phyloP scores from a whole-genome alignment of 805 yeast genomes.

The Lachancea waltii region DNA sequence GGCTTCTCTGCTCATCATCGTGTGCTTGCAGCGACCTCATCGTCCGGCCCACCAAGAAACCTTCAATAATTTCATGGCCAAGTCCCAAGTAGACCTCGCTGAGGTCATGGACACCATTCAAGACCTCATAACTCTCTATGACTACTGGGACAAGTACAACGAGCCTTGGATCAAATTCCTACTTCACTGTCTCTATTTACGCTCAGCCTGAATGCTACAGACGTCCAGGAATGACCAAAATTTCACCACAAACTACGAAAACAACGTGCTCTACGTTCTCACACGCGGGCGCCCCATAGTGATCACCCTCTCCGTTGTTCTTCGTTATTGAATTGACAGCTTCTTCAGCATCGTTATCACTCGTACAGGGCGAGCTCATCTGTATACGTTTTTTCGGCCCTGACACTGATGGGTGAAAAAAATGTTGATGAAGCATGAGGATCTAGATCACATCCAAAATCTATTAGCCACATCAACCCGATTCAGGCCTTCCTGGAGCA shows the following conservation, averaged over 20 bases:
- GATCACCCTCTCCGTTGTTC: no score
- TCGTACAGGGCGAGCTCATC: background rate
- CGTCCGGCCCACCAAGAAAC: constrained; percentile 14
- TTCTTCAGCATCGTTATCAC: no score
- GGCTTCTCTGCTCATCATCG: constrained; percentile 72
- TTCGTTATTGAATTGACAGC: no score
- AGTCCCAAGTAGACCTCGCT: constrained; percentile 68
- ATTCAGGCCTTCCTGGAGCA: no score
- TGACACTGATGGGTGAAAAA: background rate
- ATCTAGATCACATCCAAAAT: background rate
- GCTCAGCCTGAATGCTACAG: constrained; percentile 5
- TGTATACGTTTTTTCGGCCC: background rate
- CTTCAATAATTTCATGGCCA: constrained; percentile 50
- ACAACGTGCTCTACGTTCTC: no score
- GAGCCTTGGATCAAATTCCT: constrained; percentile 48
- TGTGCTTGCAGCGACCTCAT: constrained; percentile 28
- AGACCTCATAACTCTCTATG: constrained; percentile 74
- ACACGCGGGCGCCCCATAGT: no score
- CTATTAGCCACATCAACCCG: no score
- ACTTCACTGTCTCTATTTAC: constrained; percentile 28
- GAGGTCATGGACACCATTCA: constrained; percentile 79
- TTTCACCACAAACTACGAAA: no score
- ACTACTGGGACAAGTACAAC: constrained; percentile 80
- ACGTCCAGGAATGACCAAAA: no score
- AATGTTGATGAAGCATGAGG: background rate